Evolutionary conservation across 805 yeast genomes (phyloP).

Genomic region (Wickerhamiella dianesei): DNA sequence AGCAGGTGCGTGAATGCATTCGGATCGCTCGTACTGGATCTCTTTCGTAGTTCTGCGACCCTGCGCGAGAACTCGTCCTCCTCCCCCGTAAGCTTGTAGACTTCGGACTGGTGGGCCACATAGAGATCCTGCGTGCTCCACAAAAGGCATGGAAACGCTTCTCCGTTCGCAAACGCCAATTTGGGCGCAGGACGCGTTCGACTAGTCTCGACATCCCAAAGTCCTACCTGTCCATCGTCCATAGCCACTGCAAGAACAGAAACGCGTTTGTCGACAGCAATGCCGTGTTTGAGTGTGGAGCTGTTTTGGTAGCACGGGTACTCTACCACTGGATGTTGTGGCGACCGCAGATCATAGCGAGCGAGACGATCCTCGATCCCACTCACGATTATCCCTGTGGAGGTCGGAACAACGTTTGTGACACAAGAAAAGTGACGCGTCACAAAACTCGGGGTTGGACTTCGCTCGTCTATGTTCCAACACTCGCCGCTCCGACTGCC

Average conservation of each 20-base stretch:
- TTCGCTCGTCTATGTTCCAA: not conserved
- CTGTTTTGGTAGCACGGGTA: slow-evolving; percentile 13
- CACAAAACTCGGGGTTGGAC: not conserved
- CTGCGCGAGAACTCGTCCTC: not conserved
- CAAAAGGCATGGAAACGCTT: not conserved
- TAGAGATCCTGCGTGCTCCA: not conserved
- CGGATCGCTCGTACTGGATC: slow-evolving; percentile 2
- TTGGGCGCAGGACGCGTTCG: not conserved
- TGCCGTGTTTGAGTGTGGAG: slow-evolving; percentile 10
- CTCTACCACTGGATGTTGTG: slow-evolving; percentile 1
- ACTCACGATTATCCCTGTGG: slow-evolving; percentile 4
- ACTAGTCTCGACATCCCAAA: slow-evolving; percentile 7
- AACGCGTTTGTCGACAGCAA: slow-evolving; percentile 6
- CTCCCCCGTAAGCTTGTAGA: not conserved
- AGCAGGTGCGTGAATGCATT: slow-evolving; percentile 4
- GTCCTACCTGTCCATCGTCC: slow-evolving; percentile 8
- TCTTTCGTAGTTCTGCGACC: slow-evolving; percentile 5
- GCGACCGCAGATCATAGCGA: slow-evolving; percentile 10
- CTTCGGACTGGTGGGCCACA: not conserved
- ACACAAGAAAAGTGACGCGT: not conserved
- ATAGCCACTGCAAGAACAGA: slow-evolving; percentile 9
- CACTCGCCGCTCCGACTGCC: slow-evolving; percentile 5
- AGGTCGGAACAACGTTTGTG: slow-evolving; percentile 7
- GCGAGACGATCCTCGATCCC: slow-evolving; percentile 15
- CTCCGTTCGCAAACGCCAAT: not conserved